These are phyloP conservation scores for Entonaema liquescens DNA, from an alignment of 495 filamentous ascomycete species.

Conservation along the genomic window DNA sequence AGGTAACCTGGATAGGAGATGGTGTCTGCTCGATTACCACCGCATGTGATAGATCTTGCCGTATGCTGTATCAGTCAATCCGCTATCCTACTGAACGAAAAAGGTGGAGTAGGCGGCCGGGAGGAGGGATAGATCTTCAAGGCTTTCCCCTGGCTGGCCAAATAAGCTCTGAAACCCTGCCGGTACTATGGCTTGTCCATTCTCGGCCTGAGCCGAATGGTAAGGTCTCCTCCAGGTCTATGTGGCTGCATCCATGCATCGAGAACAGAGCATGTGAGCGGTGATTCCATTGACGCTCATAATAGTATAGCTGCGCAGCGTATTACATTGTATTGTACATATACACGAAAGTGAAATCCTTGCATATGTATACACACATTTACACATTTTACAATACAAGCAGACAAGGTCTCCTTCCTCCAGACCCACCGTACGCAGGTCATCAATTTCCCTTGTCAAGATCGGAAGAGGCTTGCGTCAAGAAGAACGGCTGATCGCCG, in stretches of 20 bases:
- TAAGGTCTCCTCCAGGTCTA: constrained; percentile 32
- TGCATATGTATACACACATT: constrained; percentile 1
- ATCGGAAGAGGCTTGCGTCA: constrained; percentile 39
- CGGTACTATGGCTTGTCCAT: constrained; percentile 42
- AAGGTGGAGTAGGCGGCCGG: constrained; percentile 22
- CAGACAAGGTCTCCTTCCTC: background rate
- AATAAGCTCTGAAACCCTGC: constrained; percentile 49
- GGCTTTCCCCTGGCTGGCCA: constrained; percentile 36
- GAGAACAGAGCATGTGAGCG: constrained; percentile 38
- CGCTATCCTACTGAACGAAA: constrained; percentile 12
- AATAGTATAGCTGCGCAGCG: constrained; percentile 12
- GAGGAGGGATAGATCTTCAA: constrained; percentile 33
- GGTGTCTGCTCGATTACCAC: constrained; percentile 9
- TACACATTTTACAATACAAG: background rate
- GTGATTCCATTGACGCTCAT: constrained; percentile 1
- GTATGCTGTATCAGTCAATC: constrained; percentile 21
- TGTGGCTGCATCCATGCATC: constrained; percentile 42
- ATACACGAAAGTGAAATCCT: constrained; percentile 31
- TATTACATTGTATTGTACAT: constrained; percentile 16
- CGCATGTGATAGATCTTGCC: constrained; percentile 27
- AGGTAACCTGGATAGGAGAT: background rate
- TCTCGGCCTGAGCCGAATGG: constrained; percentile 49
- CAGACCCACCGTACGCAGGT: constrained; percentile 22
- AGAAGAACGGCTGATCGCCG: constrained; percentile 37
- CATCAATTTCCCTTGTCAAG: constrained; percentile 37